Base-by-base conservation (phyloP, 2,329 filamentous ascomycete species). In the Cordyceps farinosa region DNA sequence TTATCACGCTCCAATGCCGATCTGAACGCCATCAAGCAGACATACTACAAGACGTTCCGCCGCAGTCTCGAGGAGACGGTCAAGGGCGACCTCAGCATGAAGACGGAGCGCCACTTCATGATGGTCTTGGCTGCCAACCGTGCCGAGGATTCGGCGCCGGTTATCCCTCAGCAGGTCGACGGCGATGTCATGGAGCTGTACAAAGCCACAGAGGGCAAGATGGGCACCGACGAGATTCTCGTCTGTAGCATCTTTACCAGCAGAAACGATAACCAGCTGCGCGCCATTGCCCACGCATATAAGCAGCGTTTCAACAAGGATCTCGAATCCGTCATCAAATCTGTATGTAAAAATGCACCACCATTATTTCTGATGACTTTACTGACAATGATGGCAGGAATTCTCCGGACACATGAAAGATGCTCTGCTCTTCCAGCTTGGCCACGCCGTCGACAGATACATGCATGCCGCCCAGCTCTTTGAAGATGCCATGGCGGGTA, bases 331-430 rank as follows among this genome's bases (percentile, higher is more conserved):
- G 87, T 92, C 56, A 87, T 98, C 69, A 86, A 87, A 66, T 90
- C 85, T 69, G 85, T 87, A 74, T 76, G 79, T 72, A 5, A 8
- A 15, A 6, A 11, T 10, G 3, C n/a, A 45, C 4, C 8, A 15
- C 13, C 3, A 13, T 34, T 36, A 11, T 1, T 5, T 27, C 3
- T 51, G 13, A 5, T 30, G 40, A 17, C 32, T 30, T n/a, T 9
- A 45, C 30, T 32, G 29, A 50, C 48, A 53, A 17, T n/a, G 27
- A 11, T 11, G 64, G 9, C 65, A 88, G 78, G 87, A 95, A 70
- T 97, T 97, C 76, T 90, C 88, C 0, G 94, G 94, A 0, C 94
- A 98, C 73, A 97, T 98, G 92, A 82, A 93, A 73, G 85, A 91
- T 17, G 92, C 92, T 0, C 83, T 98, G 1, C 77, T 95, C 32